A percentile compares a stretch with the other conserved stretches of the same genome.
These are phyloP conservation scores for Calonectria hawksworthii DNA, from an alignment of 2,329 filamentous ascomycete species.

Conservation along the genomic window DNA sequence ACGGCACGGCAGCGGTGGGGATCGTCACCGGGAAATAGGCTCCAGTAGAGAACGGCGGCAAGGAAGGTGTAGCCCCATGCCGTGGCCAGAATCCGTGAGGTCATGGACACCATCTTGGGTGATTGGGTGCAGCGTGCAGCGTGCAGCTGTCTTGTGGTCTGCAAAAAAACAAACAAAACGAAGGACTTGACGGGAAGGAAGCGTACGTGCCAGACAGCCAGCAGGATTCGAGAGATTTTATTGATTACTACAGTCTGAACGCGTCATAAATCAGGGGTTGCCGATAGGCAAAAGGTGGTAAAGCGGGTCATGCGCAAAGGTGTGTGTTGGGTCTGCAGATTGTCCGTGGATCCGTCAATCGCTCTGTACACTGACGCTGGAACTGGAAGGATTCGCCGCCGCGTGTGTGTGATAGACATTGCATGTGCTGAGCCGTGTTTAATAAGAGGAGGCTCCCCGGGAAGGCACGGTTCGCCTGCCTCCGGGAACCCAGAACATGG, in stretches of 20 bases:
- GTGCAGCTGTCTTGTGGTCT: neutral
- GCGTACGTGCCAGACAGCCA: neutral
- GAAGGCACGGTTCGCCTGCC: neutral
- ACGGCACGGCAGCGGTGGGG: constrained; percentile 67
- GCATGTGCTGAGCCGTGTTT: neutral
- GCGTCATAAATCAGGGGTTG: constrained; percentile 8
- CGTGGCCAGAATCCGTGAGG: neutral
- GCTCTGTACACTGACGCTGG: neutral
- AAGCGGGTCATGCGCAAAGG: neutral
- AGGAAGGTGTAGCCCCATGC: constrained; percentile 9
- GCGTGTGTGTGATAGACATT: neutral
- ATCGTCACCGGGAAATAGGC: constrained; percentile 49
- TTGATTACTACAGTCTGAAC: neutral
- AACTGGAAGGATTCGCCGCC: neutral
- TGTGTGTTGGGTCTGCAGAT: constrained; percentile 1
- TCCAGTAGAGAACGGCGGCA: neutral
- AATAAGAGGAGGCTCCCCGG: neutral
- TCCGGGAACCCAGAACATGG: neutral
- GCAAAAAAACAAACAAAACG: neutral
- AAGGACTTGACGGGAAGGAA: neutral
- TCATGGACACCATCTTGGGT: neutral
- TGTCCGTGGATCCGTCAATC: neutral
- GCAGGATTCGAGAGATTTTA: neutral
- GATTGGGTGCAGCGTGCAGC: neutral
- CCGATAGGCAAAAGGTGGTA: neutral